A percentile compares a stretch with the other conserved stretches of the same genome.
phyloP scores from a whole-genome alignment of 352 stramenopile species.

The Thalassiosira mediterranea region DNA sequence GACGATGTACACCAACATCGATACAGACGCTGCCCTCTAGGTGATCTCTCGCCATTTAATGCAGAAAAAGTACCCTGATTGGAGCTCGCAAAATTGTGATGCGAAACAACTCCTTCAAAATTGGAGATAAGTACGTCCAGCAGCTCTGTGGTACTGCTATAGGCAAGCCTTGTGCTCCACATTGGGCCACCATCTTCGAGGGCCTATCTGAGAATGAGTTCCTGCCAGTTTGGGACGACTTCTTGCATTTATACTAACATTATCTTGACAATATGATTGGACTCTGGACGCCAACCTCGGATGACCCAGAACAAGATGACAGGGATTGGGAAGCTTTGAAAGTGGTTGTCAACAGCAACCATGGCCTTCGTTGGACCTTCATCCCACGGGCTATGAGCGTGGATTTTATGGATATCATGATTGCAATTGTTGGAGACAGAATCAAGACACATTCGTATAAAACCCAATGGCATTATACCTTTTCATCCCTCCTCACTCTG shows the following conservation, averaged over 20 bases:
- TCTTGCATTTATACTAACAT: not conserved
- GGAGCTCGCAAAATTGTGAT: constrained; percentile 25
- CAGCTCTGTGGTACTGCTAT: constrained; percentile 17
- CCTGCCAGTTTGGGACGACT: not conserved
- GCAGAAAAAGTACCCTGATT: not conserved
- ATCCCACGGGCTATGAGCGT: not conserved
- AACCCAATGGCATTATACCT: constrained; percentile 49
- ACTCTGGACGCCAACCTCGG: constrained; percentile 15
- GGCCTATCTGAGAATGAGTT: constrained; percentile 26
- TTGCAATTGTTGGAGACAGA: not conserved
- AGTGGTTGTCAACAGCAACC: constrained; percentile 8
- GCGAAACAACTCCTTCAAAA: constrained; percentile 9
- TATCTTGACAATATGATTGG: constrained; percentile 42
- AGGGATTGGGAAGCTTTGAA: constrained; percentile 13
- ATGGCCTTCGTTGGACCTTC: constrained; percentile 31
- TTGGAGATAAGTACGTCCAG: constrained; percentile 12
- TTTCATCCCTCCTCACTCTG: constrained; percentile 43
- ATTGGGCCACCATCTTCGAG: constrained; percentile 13
- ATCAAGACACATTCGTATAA: constrained; percentile 18
- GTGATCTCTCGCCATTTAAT: constrained; percentile 17
- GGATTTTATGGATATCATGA: constrained; percentile 40
- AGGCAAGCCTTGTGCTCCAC: constrained; percentile 14
- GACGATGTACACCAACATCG: constrained; percentile 56
- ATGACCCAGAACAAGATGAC: not conserved
- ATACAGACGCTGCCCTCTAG: constrained; percentile 16